phyloP scores from a whole-genome alignment of 257 asterid species.

The Jasminum sambac region DNA sequence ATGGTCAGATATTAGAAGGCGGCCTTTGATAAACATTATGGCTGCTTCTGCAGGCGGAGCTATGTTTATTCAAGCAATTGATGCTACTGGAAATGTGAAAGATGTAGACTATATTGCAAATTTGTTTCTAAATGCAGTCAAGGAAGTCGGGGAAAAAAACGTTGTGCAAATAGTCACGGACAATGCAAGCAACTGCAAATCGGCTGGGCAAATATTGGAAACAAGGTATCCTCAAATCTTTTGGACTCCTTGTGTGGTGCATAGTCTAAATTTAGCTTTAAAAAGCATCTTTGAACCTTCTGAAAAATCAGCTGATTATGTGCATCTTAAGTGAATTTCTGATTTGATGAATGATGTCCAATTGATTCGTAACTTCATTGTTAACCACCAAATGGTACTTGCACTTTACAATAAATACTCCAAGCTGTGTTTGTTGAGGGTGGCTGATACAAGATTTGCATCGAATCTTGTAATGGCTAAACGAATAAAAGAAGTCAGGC shows the following conservation, averaged over 20 bases:
- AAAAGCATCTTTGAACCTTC: too few relatives aligned
- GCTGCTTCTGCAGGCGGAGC: too few relatives aligned
- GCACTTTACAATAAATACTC: not conserved
- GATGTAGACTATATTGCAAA: too few relatives aligned
- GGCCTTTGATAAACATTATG: too few relatives aligned
- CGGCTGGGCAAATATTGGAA: not conserved
- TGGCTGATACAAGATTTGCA: constrained; percentile 3
- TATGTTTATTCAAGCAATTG: too few relatives aligned
- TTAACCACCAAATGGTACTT: not conserved
- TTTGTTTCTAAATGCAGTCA: too few relatives aligned
- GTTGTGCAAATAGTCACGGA: too few relatives aligned
- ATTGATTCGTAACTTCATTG: not conserved
- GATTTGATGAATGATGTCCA: not conserved
- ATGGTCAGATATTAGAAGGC: too few relatives aligned
- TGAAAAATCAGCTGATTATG: not conserved
- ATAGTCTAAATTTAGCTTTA: constrained; percentile 4
- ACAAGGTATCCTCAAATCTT: not conserved
- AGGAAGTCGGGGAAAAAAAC: too few relatives aligned
- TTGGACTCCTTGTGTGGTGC: constrained; percentile 11
- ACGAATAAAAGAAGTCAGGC: not conserved
- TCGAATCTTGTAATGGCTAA: not conserved
- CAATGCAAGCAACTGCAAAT: constrained; percentile 3
- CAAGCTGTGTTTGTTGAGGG: not conserved
- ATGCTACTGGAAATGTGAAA: too few relatives aligned
- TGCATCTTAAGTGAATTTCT: not conserved